phyloP scores from a whole-genome alignment of 2,329 filamentous ascomycete genomes.

The Clarireedia hainanense region DNA sequence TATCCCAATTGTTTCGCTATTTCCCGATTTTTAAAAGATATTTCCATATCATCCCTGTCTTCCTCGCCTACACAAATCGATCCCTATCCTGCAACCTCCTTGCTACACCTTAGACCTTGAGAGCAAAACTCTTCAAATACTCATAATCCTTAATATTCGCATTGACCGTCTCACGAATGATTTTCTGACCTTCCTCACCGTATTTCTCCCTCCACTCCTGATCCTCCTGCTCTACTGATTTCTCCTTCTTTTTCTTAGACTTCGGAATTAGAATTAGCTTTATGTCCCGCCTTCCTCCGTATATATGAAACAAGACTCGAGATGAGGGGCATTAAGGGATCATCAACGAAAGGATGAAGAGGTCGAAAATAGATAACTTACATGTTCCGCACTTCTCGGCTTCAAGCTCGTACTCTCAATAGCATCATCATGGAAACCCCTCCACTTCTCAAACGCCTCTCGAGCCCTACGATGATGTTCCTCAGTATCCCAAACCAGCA shows the following conservation, averaged over 20 bases:
- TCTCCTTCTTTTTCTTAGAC: conserved; percentile 45
- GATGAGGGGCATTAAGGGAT: neutral
- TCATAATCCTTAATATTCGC: conserved; percentile 70
- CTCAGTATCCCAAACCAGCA: conserved; percentile 79
- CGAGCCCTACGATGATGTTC: conserved; percentile 62
- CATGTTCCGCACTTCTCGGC: conserved; percentile 56
- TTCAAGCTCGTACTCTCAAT: conserved; percentile 73
- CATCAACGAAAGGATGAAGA: neutral
- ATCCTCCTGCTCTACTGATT: conserved; percentile 59
- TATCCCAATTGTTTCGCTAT: neutral
- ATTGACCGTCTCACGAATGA: conserved; percentile 64
- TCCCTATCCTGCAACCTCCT: neutral
- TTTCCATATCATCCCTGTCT: too few relatives aligned
- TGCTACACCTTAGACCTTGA: conserved; percentile 41
- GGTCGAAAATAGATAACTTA: conserved; percentile 31
- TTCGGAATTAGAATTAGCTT: neutral
- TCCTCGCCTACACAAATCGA: neutral
- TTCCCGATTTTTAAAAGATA: too few relatives aligned
- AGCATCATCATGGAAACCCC: conserved; percentile 92
- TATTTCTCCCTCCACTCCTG: conserved; percentile 68
- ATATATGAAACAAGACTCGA: neutral
- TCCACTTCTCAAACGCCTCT: conserved; percentile 89
- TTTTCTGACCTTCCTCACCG: conserved; percentile 60
- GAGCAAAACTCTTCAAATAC: conserved; percentile 71
- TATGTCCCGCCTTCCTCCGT: neutral